These are phyloP conservation scores for Aspergillus transmontanensis DNA, from an alignment of 2,329 filamentous ascomycete genomes.

Conservation along the genomic window DNA sequence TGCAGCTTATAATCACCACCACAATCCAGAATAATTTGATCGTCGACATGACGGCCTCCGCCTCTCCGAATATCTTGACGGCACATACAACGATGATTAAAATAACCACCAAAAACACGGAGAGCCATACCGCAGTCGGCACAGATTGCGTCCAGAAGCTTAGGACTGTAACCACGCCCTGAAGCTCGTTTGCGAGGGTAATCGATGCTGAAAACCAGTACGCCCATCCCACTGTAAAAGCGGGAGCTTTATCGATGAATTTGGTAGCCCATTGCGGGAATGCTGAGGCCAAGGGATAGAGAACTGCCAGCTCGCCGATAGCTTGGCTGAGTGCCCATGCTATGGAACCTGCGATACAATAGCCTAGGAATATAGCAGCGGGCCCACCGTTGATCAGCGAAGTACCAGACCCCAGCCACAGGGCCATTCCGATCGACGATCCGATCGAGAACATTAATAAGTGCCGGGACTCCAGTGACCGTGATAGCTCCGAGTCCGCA, in stretches of 20 bases:
- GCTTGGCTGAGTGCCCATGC: slow-evolving; percentile 49
- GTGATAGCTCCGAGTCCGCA: slow-evolving; percentile 35
- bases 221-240: slow-evolving; percentile 51
- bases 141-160: slow-evolving; percentile 48
- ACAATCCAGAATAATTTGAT: slow-evolving; percentile 54
- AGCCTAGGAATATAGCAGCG: slow-evolving; percentile 49
- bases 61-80: slow-evolving; percentile 49
- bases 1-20: slow-evolving; percentile 43
- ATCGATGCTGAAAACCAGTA: slow-evolving; percentile 50
- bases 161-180: slow-evolving; percentile 46
- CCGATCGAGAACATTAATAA: slow-evolving; percentile 42
- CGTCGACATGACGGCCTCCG: slow-evolving; percentile 47
- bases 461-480: slow-evolving; percentile 44
- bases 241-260: slow-evolving; percentile 47
- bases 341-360: slow-evolving; percentile 38
- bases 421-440: slow-evolving; percentile 49
- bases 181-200: slow-evolving; percentile 48
- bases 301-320: slow-evolving; percentile 50
- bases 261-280: slow-evolving; percentile 51
- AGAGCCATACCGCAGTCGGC: slow-evolving; percentile 47
- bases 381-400: slow-evolving; percentile 47
- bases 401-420: slow-evolving; percentile 50
- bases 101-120: slow-evolving; percentile 47
- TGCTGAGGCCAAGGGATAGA: slow-evolving; percentile 50
- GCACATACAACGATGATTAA: slow-evolving; percentile 47